Percentiles rank a stretch among this genome's conserved stretches.
Evolutionary conservation across 371 early-diverging fungal species (phyloP).

Genomic region (Rhizopus delemar): DNA sequence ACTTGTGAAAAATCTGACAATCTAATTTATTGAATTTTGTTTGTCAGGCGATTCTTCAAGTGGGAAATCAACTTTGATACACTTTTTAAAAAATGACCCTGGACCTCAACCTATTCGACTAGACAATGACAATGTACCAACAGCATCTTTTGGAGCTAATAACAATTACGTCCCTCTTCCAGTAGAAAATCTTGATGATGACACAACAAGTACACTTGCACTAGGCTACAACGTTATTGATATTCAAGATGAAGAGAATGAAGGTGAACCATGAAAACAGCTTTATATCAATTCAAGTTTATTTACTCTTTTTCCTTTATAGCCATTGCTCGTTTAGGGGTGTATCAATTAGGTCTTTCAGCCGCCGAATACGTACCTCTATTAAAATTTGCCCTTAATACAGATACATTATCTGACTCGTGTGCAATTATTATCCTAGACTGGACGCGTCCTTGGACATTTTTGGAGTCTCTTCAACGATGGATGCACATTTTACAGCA

Average conservation of each 20-base stretch:
- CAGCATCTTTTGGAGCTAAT: conserved; percentile 39
- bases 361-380: conserved; percentile 73
- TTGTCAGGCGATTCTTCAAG: conserved; percentile 71
- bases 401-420: conserved; percentile 65
- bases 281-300: background rate
- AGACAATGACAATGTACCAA: conserved; percentile 41
- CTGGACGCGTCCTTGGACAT: conserved; percentile 91
- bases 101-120: conserved; percentile 39
- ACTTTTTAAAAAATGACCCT: conserved; percentile 61
- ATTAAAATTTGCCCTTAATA: conserved; percentile 74
- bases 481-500: conserved; percentile 78
- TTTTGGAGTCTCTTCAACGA: conserved; percentile 77
- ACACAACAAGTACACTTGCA: conserved; percentile 74
- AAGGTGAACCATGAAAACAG: conserved; percentile 45
- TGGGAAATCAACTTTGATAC: conserved; percentile 71
- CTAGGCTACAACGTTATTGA: conserved; percentile 84
- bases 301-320: background rate
- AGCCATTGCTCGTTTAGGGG: conserved; percentile 79
- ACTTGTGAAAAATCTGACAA: conserved; percentile 1
- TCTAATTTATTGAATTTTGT: background rate
- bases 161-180: conserved; percentile 47
- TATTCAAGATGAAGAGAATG: conserved; percentile 83
- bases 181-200: conserved; percentile 59
- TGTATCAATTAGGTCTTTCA: conserved; percentile 83
- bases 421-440: conserved; percentile 82